Evolutionary conservation across 225 moss, liverwort and hornwort species (phyloP).

Genomic region (Bryoerythrophyllum caledonicum): DNA sequence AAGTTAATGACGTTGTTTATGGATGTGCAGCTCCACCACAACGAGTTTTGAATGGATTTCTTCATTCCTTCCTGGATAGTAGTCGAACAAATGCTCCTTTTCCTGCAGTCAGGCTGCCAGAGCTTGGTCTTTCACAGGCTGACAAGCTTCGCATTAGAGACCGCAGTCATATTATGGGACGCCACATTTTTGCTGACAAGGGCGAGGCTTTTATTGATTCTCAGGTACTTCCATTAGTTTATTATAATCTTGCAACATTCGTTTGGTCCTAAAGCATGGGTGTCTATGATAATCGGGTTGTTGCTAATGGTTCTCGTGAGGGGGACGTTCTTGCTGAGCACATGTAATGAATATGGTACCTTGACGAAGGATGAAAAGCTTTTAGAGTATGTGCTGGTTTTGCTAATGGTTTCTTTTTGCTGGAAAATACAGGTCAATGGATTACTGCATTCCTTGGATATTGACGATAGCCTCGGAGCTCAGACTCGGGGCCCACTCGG

Average conservation of each 20-base stretch:
- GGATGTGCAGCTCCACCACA: slow-evolving; percentile 75
- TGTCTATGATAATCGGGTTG: background rate
- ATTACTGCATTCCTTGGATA: slow-evolving; percentile 89
- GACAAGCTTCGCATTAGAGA: slow-evolving; percentile 93
- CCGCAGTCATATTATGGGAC: slow-evolving; percentile 96
- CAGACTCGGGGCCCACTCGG: slow-evolving; percentile 63
- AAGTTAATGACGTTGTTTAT: slow-evolving; percentile 17
- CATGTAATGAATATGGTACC: slow-evolving; percentile 6
- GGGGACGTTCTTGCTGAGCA: slow-evolving; percentile 3
- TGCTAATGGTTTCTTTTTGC: background rate
- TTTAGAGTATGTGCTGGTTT: background rate
- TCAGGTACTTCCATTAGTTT: slow-evolving; percentile 52
- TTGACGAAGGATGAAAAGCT: slow-evolving; percentile 3
- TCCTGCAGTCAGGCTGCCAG: slow-evolving; percentile 73
- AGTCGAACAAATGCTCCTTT: slow-evolving; percentile 80
- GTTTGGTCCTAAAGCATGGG: background rate
- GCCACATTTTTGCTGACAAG: slow-evolving; percentile 93
- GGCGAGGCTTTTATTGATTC: slow-evolving; percentile 83
- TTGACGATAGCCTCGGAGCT: slow-evolving; percentile 63
- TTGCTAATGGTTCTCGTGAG: slow-evolving; percentile 4
- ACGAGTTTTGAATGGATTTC: slow-evolving; percentile 70
- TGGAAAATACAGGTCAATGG: slow-evolving; percentile 71
- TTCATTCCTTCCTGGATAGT: slow-evolving; percentile 82
- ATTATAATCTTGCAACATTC: background rate
- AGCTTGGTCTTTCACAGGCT: slow-evolving; percentile 86